These are phyloP conservation scores for Globisporangium lucens DNA, from an alignment of 352 stramenopile genomes.

Conservation along the genomic window DNA sequence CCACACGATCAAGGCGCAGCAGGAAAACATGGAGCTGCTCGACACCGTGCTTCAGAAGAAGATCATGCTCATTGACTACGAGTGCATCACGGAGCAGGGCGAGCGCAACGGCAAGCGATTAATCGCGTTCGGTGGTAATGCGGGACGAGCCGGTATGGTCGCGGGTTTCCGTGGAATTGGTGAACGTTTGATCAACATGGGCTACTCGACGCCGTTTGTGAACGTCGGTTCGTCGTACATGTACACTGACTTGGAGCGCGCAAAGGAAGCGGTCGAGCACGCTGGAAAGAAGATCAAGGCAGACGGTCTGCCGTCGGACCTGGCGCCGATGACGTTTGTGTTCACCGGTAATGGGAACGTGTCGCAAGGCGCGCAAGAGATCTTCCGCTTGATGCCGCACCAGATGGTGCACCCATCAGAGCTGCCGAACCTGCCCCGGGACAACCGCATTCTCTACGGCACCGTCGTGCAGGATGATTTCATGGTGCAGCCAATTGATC, in stretches of 20 bases:
- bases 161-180: constrained; percentile 92
- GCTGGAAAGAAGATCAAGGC: constrained; percentile 81
- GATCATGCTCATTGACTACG: constrained; percentile 95
- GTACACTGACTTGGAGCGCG: constrained; percentile 89
- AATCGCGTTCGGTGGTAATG: constrained; percentile 95
- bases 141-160: constrained; percentile 93
- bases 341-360: constrained; percentile 96
- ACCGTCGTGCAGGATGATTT: constrained; percentile 73
- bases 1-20: constrained; percentile 96
- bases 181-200: constrained; percentile 90
- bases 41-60: constrained; percentile 90
- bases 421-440: constrained; percentile 63
- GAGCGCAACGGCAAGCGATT: constrained; percentile 76
- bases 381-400: constrained; percentile 94
- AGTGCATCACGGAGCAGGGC: constrained; percentile 91
- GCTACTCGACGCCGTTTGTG: constrained; percentile 93
- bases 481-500: constrained; percentile 59
- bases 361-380: constrained; percentile 91
- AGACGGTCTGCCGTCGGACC: constrained; percentile 72
- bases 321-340: constrained; percentile 87
- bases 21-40: constrained; percentile 94
- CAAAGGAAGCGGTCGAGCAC: constrained; percentile 77
- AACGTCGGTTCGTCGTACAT: constrained; percentile 93
- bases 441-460: constrained; percentile 70
- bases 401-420: constrained; percentile 90